Evolutionary conservation across 2,329 filamentous ascomycete species (phyloP), one percentile per base, ranked within the genome.

Genomic region (Penicillium sp.): DNA sequence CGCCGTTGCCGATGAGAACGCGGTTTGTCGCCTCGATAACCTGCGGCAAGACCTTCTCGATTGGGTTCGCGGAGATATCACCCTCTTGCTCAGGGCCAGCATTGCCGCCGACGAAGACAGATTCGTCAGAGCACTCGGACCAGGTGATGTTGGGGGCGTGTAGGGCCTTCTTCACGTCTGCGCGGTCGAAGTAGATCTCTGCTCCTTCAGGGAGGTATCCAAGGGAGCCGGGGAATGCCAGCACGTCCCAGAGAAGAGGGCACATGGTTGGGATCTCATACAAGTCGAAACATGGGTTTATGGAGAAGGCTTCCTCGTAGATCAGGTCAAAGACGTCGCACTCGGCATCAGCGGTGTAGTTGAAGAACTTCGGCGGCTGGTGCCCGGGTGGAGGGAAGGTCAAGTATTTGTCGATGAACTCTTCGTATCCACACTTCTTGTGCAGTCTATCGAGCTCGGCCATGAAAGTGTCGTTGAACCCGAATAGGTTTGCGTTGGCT

Each of bases 211-310:
- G 88, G 0, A 83, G 67, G 72, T 92, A 93, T 21, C 56, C 54
- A 2, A 74, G 61, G 3, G 64, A 64, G 14, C 67, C 69, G 2
- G 88, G 87, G 73, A 88, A 88, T 16, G 85, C 85, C 3, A 93
- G 78, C 0, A 89, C 84, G 57, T 92, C 87, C 81, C 85, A 91
- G 2, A 84, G 77, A 3, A 87, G 63, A 0, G 91, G 91, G 69
- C 91, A 95, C 13, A 86, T 89, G 4, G 85, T 86, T 2, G 84
- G 84, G 14, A 93, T 83, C 49, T 89, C 84, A 75, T 93, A 95
- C 11, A 90, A 78, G 70, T 92, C 86, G 75, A 89, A 96, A 78
- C 91, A 95, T 0, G 91, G 91, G 75, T 95, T 95, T 33, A 85
- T 73, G 1, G 77, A 68, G 4, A 78, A 60, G 8, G 82, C 81